Conservation (phyloP, 345 rosid species). For the Alliaria petiolata region DNA sequence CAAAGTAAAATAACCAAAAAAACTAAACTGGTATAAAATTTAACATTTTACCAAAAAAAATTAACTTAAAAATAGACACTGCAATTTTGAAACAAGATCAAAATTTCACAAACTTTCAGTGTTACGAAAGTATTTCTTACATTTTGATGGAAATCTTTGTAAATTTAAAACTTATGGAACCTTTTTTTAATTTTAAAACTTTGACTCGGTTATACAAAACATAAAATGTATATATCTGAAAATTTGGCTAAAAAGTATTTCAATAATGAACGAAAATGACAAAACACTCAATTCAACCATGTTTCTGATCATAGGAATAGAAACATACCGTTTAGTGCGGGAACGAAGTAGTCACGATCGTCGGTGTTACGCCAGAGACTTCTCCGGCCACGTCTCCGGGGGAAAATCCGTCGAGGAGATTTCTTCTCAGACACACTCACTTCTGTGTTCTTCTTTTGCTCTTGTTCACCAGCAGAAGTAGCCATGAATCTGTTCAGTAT, state of each 20-base stretch:
- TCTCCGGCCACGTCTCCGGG: constrained; percentile 45
- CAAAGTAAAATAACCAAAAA: too few relatives aligned
- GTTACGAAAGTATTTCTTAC: too few relatives aligned
- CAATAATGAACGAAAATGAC: background rate
- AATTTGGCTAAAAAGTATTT: background rate
- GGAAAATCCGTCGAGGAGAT: constrained; percentile 31
- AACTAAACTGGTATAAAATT: too few relatives aligned
- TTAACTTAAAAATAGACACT: too few relatives aligned
- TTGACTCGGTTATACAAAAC: too few relatives aligned
- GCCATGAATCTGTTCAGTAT: constrained; percentile 41
- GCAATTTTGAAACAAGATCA: too few relatives aligned
- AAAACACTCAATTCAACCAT: too few relatives aligned
- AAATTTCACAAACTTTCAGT: too few relatives aligned
- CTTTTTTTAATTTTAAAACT: background rate
- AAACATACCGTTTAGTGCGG: constrained; percentile 48
- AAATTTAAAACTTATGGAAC: too few relatives aligned
- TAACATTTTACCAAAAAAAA: too few relatives aligned
- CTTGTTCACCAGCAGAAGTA: constrained; percentile 32
- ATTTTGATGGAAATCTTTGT: too few relatives aligned
- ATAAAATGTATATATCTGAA: background rate
- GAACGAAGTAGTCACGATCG: constrained; percentile 45
- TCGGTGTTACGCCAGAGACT: constrained; percentile 49
- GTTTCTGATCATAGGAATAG: background rate
- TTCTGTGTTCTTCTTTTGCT: constrained; percentile 34
- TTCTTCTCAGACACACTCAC: constrained; percentile 45